Percentiles rank a stretch among this genome's conserved stretches.
These are phyloP conservation scores for Orobanche coerulescens DNA, from an alignment of 257 asterid genomes.

Conservation along the genomic window DNA sequence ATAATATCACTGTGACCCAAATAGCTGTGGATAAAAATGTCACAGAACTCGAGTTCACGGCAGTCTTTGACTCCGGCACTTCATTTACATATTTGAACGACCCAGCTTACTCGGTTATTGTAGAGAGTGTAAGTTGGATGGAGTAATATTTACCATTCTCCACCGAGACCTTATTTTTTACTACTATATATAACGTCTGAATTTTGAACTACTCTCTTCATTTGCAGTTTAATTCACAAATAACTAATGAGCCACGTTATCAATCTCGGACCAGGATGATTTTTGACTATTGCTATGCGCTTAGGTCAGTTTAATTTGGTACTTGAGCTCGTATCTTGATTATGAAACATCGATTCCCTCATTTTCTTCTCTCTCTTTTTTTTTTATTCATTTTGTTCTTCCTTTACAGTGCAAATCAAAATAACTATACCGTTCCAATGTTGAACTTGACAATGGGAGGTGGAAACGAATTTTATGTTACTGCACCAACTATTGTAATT, in stretches of 20 bases:
- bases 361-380: constrained; percentile 18
- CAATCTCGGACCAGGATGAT: constrained; percentile 38
- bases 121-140: constrained; percentile 51
- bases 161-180: neutral
- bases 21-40: constrained; percentile 48
- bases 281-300: constrained; percentile 70
- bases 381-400: constrained; percentile 5
- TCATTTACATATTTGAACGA: constrained; percentile 81
- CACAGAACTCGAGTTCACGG: constrained; percentile 46
- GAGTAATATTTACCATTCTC: neutral
- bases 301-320: constrained; percentile 37
- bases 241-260: constrained; percentile 43
- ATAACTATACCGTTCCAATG: constrained; percentile 33
- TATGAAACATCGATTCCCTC: constrained; percentile 12
- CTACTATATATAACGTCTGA: neutral
- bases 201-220: constrained; percentile 4
- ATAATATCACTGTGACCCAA: constrained; percentile 70
- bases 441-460: constrained; percentile 83
- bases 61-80: constrained; percentile 89
- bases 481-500: constrained; percentile 42
- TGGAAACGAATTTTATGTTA: constrained; percentile 43
- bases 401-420: constrained; percentile 52
- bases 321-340: neutral
- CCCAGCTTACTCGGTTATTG: constrained; percentile 64
- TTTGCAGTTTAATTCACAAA: constrained; percentile 60